These are phyloP conservation scores for Begonia loranthoides DNA, from an alignment of 306 rosid genomes.

Conservation along the genomic window DNA sequence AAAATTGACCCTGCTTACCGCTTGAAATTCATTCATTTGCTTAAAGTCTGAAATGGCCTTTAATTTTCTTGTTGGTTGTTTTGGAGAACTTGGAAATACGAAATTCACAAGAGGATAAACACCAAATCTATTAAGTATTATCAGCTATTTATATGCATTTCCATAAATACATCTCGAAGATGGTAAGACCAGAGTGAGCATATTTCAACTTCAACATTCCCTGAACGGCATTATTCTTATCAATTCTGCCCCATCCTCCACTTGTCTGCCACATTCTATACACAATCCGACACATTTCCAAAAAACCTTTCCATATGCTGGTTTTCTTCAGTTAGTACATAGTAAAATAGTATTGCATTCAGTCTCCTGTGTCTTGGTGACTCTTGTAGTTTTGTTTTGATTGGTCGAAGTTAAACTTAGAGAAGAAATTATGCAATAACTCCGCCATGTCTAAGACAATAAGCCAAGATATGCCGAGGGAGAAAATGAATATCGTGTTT, in stretches of 20 bases:
- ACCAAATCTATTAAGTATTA: too few relatives aligned
- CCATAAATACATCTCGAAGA: constrained; percentile 48
- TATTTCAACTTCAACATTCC: constrained; percentile 75
- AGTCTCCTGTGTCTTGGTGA: constrained; percentile 8
- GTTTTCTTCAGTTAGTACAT: constrained; percentile 35
- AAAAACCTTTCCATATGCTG: constrained; percentile 32
- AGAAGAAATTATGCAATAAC: constrained; percentile 21
- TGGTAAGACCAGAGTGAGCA: constrained; percentile 55
- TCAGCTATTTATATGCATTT: too few relatives aligned
- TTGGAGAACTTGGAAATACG: too few relatives aligned
- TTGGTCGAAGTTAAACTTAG: constrained; percentile 19
- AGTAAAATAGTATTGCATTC: constrained; percentile 17
- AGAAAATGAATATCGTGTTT: background rate
- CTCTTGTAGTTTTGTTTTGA: constrained; percentile 15
- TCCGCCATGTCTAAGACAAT: constrained; percentile 31
- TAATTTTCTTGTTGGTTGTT: too few relatives aligned
- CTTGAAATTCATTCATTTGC: too few relatives aligned
- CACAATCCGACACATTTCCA: constrained; percentile 58
- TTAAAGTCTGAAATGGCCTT: too few relatives aligned
- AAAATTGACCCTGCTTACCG: too few relatives aligned
- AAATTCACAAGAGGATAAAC: too few relatives aligned
- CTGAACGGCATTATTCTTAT: constrained; percentile 44
- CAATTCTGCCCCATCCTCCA: constrained; percentile 80
- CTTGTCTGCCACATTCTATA: constrained; percentile 91
- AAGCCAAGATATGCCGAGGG: constrained; percentile 1